Evolutionary conservation across 73 alveolate species (phyloP), one percentile per base, ranked within the genome.

Genomic region (Tetrahymena malaccensis): DNA sequence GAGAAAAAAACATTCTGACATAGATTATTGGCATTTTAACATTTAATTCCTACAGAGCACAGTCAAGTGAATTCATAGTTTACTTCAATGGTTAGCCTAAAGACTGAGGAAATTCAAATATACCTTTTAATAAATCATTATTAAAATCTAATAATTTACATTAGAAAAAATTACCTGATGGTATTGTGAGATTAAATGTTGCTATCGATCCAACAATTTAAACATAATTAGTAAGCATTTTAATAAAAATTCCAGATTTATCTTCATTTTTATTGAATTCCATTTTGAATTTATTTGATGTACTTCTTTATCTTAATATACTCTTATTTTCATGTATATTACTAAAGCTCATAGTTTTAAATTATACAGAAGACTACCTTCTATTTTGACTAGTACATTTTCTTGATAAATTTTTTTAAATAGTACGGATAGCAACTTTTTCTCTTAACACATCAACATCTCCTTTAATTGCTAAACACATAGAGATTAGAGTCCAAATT

Each of bases 401-500:
- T 35, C 43, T 40, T 6, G 44, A 4, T 27, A 57, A 93, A 21
- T 37, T 58, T 40, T 27, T 58, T 25, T 70, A n/a, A 27, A 85
- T 37, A 34, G 34, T 55, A 11, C 10, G 7, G 10, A 21, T 22
- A 11, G 44, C 85, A 35, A 35, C 22, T 37, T 44, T 35, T 57
- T 85, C 6, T 56, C n/a, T 70, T 25, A 94, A 35, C 27, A n/a
- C 31, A 21, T 94, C 70, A 35, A 57, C 10, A 89, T 13, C 85
- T 10, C 94, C 95, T 85, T 85, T 94, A 1, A 94, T 34, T 9
- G 96, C 93, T 15, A 70, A 31, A 85, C 37, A 19, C 35, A 94
- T 93, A 38, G 96, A 94, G 4, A 94, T 38, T 10, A 94, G 25
- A 40, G 96, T 94, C 94, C 94, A 94, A 34, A 94, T 38, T 8